Conservation (phyloP, 2,329 filamentous ascomycete species). For the Delphinella strobiligena region DNA sequence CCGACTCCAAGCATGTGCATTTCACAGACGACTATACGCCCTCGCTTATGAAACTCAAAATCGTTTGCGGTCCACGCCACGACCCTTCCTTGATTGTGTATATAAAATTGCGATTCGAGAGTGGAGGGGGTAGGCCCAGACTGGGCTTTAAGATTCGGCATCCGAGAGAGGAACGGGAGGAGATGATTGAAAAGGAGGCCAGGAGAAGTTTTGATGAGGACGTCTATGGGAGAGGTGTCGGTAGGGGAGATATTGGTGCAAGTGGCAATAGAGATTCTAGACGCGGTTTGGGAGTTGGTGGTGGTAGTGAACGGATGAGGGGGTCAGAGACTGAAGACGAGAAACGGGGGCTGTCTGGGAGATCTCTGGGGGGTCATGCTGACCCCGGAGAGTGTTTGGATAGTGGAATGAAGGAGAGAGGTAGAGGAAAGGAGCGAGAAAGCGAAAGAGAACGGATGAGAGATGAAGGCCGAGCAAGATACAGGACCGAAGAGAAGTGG, state of each 20-base stretch:
- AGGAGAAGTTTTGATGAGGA: neutral
- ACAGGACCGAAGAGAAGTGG: neutral
- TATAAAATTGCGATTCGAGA: constrained; percentile 6
- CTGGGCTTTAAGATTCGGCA: constrained; percentile 1
- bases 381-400: too few species aligned
- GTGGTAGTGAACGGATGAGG: too few species aligned
- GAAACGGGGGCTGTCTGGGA: too few species aligned
- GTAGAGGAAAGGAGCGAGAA: neutral
- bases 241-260: neutral
- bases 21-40: constrained; percentile 7
- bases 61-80: constrained; percentile 5
- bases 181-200: neutral
- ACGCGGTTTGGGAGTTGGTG: too few species aligned
- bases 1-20: constrained; percentile 3
- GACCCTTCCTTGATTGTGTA: constrained; percentile 6
- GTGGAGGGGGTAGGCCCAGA: constrained; percentile 3
- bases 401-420: neutral
- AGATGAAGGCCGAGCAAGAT: neutral
- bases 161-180: neutral
- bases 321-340: neutral
- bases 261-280: too few species aligned
- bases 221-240: neutral
- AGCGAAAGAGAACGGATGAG: neutral
- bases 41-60: constrained; percentile 5
- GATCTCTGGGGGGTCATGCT: too few species aligned